Base-by-base conservation (phyloP, 768 basidiomycete species). In the Lactarius tabidus region DNA sequence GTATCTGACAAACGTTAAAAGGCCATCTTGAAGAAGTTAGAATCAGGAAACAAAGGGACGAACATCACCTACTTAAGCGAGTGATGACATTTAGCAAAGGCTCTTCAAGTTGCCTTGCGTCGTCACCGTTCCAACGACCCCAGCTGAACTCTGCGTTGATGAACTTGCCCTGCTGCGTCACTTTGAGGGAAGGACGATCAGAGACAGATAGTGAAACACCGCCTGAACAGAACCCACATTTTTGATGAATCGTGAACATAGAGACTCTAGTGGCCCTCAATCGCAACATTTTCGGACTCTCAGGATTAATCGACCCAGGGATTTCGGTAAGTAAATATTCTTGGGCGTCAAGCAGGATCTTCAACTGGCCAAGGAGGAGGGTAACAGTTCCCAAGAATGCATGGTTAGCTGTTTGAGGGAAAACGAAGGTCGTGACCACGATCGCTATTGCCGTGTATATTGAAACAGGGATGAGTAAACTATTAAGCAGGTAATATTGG, bases 361-460 rank as follows among this genome's bases (percentile, higher is more conserved):
- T 69, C 6, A 77, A 53, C 31, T 74, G 70, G 23, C 70, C 69
- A 1, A 80, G 70, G 38, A 78, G 74, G 15, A 60, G 71, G 4
- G 72, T 70, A n/a, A 74, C 62, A 12, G 68, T 72, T 23, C 67
- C 70, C 53, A 82, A 72, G 41, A 74, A 74, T 4, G 75, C 69
- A 61, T 82, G 80, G 63, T 81, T 79, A 59, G 84, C 73, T 0
- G 82, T 79, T 68, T 82, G 78, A 8, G 85, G 85, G 72, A 85
- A 86, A 58, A 85, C 73, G 60, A 84, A 70, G 9, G 81, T 59
- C 12, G 80, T 79, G 3, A 77, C 70, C 6, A 79, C 74, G n/a
- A 81, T 33, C 0, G 77, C 82, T 57, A 84, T 81, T n/a, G 75
- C 84, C 52, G 80, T 72, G 74, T 81, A 85, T 60, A 72, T 77